Evolutionary conservation across 352 stramenopile genomes (phyloP), one percentile per base, ranked within the genome.

Genomic region (Globisporangium parvum): DNA sequence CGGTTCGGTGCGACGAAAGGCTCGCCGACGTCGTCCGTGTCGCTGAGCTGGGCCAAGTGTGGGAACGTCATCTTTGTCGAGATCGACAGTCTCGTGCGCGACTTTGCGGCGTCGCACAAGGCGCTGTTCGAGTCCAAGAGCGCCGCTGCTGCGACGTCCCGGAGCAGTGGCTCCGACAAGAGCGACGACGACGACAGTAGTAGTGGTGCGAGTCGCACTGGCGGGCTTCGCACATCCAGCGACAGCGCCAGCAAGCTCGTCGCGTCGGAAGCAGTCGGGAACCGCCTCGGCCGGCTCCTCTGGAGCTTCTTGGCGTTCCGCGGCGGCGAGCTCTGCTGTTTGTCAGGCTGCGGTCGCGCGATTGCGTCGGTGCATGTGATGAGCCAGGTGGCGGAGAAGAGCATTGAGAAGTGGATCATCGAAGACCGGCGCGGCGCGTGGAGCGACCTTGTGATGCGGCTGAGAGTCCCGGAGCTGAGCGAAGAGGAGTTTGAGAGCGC

Each of bases 351-450:
- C 53, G 85, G 85, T 0, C 76, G 78, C n/a, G 76, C 83, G 1
- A 71, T 95, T 35, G 85, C 85, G 35, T 93, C 79, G 0, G 85
- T 95, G 14, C 71, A 91, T 26, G 72, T 91, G 4, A 92, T 95
- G 83, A 88, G 78, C 56, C 71, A 84, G 18, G 77, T 93, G 8
- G 67, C 80, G 0, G 85, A 95, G 58, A 82, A 84, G 39, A 88
- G 82, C 54, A 91, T 95, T 39, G 83, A 92, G 60, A 88, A 87
- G 45, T 92, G 81, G 81, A 66, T 92, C 15, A 91, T 94, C 45
- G 81, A 91, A 55, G 80, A 91, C 41, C 77, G 83, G 4, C 71
- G 70, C 21, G 77, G 75, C 0, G 66, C 69, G 41, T 93, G 83
- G 83, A 66, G 77, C 11, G 76, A 72, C 8, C 64, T 92, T 31